phyloP scores from a whole-genome alignment of 139 green algal genomes.

The Spirogloea muscicola region DNA sequence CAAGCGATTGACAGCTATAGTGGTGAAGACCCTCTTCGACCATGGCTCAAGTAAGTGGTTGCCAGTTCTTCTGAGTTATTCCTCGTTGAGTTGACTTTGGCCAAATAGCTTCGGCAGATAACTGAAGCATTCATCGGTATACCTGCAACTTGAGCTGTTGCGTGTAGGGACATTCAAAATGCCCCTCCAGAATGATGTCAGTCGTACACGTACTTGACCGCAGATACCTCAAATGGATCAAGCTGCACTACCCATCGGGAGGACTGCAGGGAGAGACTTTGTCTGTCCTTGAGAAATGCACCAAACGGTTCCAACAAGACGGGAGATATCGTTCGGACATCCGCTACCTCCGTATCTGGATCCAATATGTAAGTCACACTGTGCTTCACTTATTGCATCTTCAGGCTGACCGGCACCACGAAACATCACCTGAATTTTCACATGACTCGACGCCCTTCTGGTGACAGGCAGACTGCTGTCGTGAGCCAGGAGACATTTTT shows the following conservation, averaged over 20 bases:
- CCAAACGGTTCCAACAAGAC: constrained; percentile 56
- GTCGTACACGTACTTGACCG: not conserved
- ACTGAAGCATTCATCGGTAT: not conserved
- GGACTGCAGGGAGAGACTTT: constrained; percentile 75
- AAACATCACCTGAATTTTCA: too few species aligned
- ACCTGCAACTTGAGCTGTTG: not conserved
- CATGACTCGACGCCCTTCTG: too few species aligned
- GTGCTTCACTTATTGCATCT: not conserved
- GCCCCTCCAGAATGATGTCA: not conserved
- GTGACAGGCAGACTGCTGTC: constrained; percentile 56
- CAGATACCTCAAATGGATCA: constrained; percentile 87
- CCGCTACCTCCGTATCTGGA: constrained; percentile 86
- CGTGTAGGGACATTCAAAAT: not conserved
- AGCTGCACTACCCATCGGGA: constrained; percentile 62
- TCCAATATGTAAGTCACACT: constrained; percentile 77
- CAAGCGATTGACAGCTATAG: constrained; percentile 64
- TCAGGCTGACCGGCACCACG: constrained; percentile 44
- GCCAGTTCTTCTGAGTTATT: not conserved
- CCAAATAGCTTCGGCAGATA: not conserved
- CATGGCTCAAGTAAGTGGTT: constrained; percentile 66
- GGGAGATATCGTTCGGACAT: constrained; percentile 71
- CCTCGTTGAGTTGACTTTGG: too few species aligned
- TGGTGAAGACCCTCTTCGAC: constrained; percentile 70
- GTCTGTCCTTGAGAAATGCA: constrained; percentile 79
- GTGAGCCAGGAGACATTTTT: constrained; percentile 85